Percentiles rank a stretch among this genome's conserved stretches.
Evolutionary conservation across 1,139 yeast species (phyloP).

Genomic region (Protomyces gravidus): DNA sequence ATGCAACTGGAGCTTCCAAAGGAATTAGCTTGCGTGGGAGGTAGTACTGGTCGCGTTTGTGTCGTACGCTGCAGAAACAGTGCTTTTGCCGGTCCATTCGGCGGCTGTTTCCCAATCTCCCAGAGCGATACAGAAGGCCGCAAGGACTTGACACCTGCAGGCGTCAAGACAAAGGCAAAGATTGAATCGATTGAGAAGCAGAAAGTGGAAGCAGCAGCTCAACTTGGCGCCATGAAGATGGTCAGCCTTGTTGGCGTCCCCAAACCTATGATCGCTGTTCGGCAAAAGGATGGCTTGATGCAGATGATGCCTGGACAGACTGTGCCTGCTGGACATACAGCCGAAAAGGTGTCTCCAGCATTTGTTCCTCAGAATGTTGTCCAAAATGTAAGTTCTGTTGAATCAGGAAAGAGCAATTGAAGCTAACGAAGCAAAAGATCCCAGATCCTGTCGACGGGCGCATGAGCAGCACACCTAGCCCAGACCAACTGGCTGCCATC

Average conservation of each 20-base stretch:
- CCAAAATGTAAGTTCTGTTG: constrained; percentile 1
- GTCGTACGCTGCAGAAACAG: constrained; percentile 22
- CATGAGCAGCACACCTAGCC: constrained; percentile 11
- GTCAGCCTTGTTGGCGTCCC: constrained; percentile 13
- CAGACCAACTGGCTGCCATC: constrained; percentile 20
- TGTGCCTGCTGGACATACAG: constrained; percentile 22
- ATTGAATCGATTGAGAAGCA: constrained; percentile 19
- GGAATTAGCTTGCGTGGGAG: constrained; percentile 17
- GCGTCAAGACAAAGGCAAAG: constrained; percentile 21
- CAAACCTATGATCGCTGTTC: constrained; percentile 18
- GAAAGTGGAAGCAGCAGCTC: constrained; percentile 21
- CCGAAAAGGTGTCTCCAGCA: constrained; percentile 19
- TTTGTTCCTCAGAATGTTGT: constrained; percentile 18
- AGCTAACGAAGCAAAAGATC: constrained; percentile 10
- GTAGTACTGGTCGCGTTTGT: constrained; percentile 18
- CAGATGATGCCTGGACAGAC: constrained; percentile 25
- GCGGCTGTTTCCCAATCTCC: constrained; percentile 18
- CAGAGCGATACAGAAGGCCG: constrained; percentile 17
- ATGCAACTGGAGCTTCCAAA: constrained; percentile 14
- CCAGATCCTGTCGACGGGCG: constrained; percentile 23
- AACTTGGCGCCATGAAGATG: constrained; percentile 20
- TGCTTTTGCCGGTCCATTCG: constrained; percentile 27
- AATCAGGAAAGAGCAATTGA: background rate
- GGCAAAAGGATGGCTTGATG: constrained; percentile 28
- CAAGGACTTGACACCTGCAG: constrained; percentile 9